A percentile compares a stretch with the other conserved stretches of the same genome.
Conservation (phyloP, 306 rosid genomes). For the Crotalaria pallida region DNA sequence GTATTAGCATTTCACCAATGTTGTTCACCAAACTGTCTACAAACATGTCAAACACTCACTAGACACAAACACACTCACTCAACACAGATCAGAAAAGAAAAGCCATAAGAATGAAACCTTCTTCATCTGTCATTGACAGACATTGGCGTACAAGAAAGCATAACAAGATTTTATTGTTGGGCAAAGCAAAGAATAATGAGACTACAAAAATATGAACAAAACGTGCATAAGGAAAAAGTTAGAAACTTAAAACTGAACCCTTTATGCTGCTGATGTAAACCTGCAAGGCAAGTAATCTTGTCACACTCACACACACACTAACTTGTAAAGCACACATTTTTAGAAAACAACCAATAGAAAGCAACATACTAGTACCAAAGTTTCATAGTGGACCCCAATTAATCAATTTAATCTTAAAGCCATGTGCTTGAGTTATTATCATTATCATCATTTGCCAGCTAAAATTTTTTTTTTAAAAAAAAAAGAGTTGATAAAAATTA, state of each 20-base stretch:
- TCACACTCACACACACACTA: too few species aligned
- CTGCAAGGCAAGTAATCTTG: slow-evolving; percentile 38
- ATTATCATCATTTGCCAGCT: slow-evolving; percentile 2
- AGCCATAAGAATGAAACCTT: not conserved
- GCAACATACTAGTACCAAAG: slow-evolving; percentile 2
- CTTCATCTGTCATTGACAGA: not conserved
- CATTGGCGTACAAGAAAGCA: slow-evolving; percentile 10
- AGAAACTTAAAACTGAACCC: slow-evolving; percentile 22
- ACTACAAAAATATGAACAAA: slow-evolving; percentile 6
- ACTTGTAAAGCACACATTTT: slow-evolving; percentile 37
- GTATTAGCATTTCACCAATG: slow-evolving; percentile 20
- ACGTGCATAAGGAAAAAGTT: not conserved
- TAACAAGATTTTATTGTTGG: slow-evolving; percentile 1
- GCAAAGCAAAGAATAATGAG: slow-evolving; percentile 37
- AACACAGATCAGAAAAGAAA: not conserved
- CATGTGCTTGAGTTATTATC: slow-evolving; percentile 11
- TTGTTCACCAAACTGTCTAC: slow-evolving; percentile 1
- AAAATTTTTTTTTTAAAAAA: too few species aligned
- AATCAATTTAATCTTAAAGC: slow-evolving; percentile 14
- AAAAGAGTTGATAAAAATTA: not conserved
- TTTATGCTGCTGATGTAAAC: slow-evolving; percentile 26
- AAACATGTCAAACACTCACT: not conserved
- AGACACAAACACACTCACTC: slow-evolving; percentile 6
- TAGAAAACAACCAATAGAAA: not conserved
- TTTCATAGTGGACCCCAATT: slow-evolving; percentile 24